Percentiles rank a stretch among this genome's conserved stretches.
phyloP scores from a whole-genome alignment of 805 yeast genomes.

The Starmerella stigmatis region DNA sequence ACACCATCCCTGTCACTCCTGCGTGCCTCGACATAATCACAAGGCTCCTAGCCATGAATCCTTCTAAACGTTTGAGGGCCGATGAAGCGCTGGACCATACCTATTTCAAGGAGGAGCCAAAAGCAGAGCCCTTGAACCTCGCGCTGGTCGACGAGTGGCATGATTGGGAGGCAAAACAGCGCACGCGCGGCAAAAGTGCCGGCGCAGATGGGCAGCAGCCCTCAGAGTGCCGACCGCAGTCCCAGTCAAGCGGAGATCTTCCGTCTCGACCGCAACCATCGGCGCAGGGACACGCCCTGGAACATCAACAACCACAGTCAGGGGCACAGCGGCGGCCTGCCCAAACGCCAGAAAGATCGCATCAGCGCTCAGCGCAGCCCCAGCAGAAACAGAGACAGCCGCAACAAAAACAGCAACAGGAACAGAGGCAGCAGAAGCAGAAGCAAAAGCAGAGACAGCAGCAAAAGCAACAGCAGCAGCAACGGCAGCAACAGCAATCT shows the following conservation, averaged over 20 bases:
- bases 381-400: neutral
- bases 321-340: neutral
- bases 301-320: neutral
- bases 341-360: neutral
- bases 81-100: conserved; percentile 54
- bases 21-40: conserved; percentile 51
- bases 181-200: conserved; percentile 36
- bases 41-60: conserved; percentile 57
- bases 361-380: neutral
- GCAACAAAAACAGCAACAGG: neutral
- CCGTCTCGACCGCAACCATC: neutral
- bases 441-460: neutral
- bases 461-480: neutral
- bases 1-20: conserved; percentile 31
- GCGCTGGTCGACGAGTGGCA: conserved; percentile 80
- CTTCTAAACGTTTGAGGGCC: conserved; percentile 56
- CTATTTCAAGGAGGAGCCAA: conserved; percentile 64
- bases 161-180: conserved; percentile 85
- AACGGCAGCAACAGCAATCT: neutral
- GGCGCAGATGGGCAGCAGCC: neutral
- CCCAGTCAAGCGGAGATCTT: neutral
- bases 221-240: neutral
- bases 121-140: conserved; percentile 50
- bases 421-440: neutral
- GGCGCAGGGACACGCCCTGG: neutral